Percentiles rank a stretch among this genome's conserved stretches.
phyloP scores from a whole-genome alignment of 495 filamentous ascomycete species.

The Echria macrotheca region DNA sequence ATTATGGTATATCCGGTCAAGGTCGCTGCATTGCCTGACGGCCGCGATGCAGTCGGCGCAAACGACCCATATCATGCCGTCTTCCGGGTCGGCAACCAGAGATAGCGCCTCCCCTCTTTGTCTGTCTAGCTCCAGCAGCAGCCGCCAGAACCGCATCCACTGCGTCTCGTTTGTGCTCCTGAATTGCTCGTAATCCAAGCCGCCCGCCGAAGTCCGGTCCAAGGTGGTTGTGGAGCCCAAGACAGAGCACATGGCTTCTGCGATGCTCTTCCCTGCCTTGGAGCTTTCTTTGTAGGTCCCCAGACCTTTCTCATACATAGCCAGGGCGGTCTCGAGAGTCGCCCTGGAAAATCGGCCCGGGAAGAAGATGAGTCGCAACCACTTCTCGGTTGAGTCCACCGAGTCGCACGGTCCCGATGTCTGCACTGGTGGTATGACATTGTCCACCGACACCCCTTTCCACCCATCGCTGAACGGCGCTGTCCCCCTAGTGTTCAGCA shows the following conservation, averaged over 20 bases:
- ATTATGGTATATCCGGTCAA: constrained; percentile 67
- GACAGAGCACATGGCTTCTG: constrained; percentile 63
- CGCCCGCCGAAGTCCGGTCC: constrained; percentile 52
- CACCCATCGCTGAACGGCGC: constrained; percentile 64
- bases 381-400: constrained; percentile 58
- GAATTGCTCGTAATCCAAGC: constrained; percentile 69
- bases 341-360: constrained; percentile 71
- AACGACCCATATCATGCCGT: constrained; percentile 73
- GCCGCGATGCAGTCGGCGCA: constrained; percentile 72
- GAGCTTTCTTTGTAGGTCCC: constrained; percentile 35
- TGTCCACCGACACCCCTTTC: constrained; percentile 65
- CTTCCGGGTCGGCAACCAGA: constrained; percentile 63
- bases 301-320: constrained; percentile 62
- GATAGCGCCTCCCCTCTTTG: constrained; percentile 73
- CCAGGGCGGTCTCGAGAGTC: constrained; percentile 76
- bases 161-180: constrained; percentile 66
- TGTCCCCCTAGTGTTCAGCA: constrained; percentile 29
- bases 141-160: constrained; percentile 84
- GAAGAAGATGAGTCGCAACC: constrained; percentile 70
- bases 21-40: constrained; percentile 69
- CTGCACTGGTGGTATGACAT: constrained; percentile 49
- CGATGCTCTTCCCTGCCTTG: constrained; percentile 48
- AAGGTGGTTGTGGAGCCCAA: constrained; percentile 60
- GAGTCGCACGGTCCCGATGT: constrained; percentile 55
- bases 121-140: constrained; percentile 80